A percentile compares a stretch with the other conserved stretches of the same genome.
These are phyloP conservation scores for Trametes meyenii DNA, from an alignment of 768 basidiomycete species.

Conservation along the genomic window DNA sequence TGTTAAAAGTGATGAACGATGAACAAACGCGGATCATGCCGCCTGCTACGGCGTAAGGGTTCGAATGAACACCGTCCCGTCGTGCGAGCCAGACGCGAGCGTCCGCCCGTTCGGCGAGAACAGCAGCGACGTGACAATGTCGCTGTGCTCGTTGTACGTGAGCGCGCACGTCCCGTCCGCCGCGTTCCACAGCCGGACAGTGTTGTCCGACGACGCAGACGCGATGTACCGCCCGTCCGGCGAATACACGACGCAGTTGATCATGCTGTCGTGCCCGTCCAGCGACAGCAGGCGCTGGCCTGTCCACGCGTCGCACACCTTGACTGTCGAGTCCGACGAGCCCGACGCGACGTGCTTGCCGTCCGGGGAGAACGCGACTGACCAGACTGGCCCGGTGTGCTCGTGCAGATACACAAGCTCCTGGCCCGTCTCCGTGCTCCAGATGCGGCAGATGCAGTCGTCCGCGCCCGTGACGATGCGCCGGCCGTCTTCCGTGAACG, in stretches of 20 bases:
- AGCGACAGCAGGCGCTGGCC: constrained; percentile 14
- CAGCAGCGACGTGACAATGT: constrained; percentile 17
- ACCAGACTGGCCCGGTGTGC: constrained; percentile 30
- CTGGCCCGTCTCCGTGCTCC: constrained; percentile 46
- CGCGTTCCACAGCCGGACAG: constrained; percentile 31
- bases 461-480: constrained; percentile 6
- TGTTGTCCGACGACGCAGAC: constrained; percentile 34
- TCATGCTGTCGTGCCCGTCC: constrained; percentile 22
- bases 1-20: background rate
- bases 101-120: constrained; percentile 30
- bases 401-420: constrained; percentile 5
- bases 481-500: constrained; percentile 21
- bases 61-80: constrained; percentile 30
- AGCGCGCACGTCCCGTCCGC: constrained; percentile 4
- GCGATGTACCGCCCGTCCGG: constrained; percentile 31
- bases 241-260: constrained; percentile 32
- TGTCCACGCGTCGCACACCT: constrained; percentile 32
- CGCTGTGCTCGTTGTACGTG: constrained; percentile 22
- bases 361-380: constrained; percentile 35
- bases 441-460: constrained; percentile 28
- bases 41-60: constrained; percentile 31
- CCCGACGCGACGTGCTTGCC: constrained; percentile 31
- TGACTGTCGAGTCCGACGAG: constrained; percentile 30
- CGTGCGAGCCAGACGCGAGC: constrained; percentile 30
- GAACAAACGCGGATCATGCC: background rate